Percentiles rank a stretch among this genome's conserved stretches.
These are phyloP conservation scores for Vicia villosa DNA, from an alignment of 306 rosid genomes.

Conservation along the genomic window DNA sequence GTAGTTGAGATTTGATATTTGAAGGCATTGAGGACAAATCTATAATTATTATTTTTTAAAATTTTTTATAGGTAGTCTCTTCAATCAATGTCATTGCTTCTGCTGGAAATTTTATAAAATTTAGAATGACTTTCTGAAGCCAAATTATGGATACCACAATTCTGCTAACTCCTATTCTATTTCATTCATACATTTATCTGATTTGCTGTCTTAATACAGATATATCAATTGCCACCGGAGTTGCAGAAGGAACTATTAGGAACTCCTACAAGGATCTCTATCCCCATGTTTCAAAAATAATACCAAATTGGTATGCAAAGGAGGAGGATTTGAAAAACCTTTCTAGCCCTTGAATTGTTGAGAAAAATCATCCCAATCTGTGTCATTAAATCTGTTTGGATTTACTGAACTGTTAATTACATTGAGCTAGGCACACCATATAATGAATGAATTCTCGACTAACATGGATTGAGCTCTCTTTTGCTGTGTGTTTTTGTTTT, in stretches of 20 bases:
- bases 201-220: constrained; percentile 56
- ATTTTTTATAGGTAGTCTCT: no score
- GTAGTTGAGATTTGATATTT: background rate
- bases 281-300: constrained; percentile 87
- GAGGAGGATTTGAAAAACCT: constrained; percentile 91
- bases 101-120: background rate
- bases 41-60: no score
- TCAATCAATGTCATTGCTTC: background rate
- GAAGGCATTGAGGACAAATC: background rate
- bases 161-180: background rate
- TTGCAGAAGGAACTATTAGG: constrained; percentile 96
- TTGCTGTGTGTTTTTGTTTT: background rate
- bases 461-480: background rate
- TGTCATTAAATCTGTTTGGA: constrained; percentile 31
- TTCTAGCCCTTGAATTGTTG: constrained; percentile 71
- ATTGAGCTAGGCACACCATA: constrained; percentile 26
- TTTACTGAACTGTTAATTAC: constrained; percentile 35
- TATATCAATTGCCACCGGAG: constrained; percentile 90
- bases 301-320: constrained; percentile 91
- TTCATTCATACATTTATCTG: constrained; percentile 2
- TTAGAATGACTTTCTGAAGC: background rate
- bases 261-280: constrained; percentile 91
- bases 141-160: background rate
- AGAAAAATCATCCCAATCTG: constrained; percentile 30
- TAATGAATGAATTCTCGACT: background rate